phyloP scores from a whole-genome alignment of 2,329 filamentous ascomycete species.

The Claviceps spartinae region DNA sequence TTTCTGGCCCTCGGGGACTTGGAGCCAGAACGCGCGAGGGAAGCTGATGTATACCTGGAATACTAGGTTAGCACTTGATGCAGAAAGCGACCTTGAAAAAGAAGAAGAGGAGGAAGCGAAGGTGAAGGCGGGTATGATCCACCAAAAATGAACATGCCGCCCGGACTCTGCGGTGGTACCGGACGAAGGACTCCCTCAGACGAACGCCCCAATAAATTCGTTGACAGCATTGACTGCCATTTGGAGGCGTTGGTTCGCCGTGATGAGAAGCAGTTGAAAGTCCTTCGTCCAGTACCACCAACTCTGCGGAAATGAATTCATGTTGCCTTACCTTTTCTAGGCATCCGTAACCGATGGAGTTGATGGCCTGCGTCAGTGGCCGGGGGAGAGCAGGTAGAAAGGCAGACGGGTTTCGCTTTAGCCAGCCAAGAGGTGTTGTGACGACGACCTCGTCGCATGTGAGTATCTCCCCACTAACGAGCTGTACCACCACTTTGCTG shows the following conservation, averaged over 20 bases:
- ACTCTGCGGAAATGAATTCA: no score
- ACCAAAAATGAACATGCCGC: not conserved
- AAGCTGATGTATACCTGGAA: constrained; percentile 51
- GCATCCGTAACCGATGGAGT: constrained; percentile 53
- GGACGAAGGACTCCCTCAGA: no score
- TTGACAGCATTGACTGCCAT: no score
- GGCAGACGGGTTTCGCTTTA: constrained; percentile 43
- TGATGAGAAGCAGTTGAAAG: no score
- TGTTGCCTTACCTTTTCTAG: constrained; percentile 46
- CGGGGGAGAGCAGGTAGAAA: constrained; percentile 49
- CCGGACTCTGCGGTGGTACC: no score
- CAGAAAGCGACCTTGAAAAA: not conserved
- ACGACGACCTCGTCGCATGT: constrained; percentile 56
- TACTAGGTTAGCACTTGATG: not conserved
- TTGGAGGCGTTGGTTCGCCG: no score
- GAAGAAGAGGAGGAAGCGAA: not conserved
- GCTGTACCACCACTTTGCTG: constrained; percentile 26
- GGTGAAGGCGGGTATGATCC: not conserved
- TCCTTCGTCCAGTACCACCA: no score
- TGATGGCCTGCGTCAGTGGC: constrained; percentile 45
- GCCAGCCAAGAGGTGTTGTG: constrained; percentile 55
- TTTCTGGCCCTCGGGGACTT: constrained; percentile 17
- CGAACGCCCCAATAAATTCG: no score
- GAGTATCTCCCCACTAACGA: constrained; percentile 29
- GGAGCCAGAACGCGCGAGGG: constrained; percentile 59